phyloP scores from a whole-genome alignment of 192 early-diverging fungal genomes.

The Linnemannia hyalina region DNA sequence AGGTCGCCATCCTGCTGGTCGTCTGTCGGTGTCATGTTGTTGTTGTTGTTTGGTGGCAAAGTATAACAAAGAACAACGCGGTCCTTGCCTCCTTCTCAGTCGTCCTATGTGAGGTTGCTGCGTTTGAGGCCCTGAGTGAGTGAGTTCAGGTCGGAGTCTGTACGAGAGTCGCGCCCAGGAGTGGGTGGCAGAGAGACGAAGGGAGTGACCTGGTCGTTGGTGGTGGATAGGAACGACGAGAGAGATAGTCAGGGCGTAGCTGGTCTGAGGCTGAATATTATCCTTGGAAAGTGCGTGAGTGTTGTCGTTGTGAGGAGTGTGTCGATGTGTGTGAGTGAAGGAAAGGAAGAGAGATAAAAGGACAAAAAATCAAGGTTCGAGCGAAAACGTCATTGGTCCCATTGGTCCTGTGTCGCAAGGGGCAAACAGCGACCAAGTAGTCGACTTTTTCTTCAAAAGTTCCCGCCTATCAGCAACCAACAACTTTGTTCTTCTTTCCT shows the following conservation, averaged over 20 bases:
- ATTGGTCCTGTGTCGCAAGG: background rate
- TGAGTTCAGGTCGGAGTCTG: too few species aligned
- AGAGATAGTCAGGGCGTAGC: too few species aligned
- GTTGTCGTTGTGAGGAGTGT: too few species aligned
- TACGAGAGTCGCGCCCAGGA: too few species aligned
- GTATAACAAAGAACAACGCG: background rate
- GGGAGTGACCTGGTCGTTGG: too few species aligned
- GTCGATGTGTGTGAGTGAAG: background rate
- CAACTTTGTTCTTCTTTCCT: background rate
- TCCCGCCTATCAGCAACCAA: background rate
- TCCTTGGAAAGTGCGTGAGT: background rate
- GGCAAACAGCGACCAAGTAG: too few species aligned
- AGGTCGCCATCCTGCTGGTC: background rate
- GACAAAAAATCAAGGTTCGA: background rate
- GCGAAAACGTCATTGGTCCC: background rate
- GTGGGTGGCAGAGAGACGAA: too few species aligned
- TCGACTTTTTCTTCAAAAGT: background rate
- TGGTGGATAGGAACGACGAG: too few species aligned
- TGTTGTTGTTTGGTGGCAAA: background rate
- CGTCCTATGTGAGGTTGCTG: too few species aligned
- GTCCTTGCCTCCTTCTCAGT: too few species aligned
- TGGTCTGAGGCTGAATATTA: too few species aligned
- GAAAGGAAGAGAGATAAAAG: background rate
- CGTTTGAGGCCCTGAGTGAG: too few species aligned
- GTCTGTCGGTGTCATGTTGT: background rate